Base-by-base conservation (phyloP, 2,329 filamentous ascomycete species). In the Fusarium chaquense region DNA sequence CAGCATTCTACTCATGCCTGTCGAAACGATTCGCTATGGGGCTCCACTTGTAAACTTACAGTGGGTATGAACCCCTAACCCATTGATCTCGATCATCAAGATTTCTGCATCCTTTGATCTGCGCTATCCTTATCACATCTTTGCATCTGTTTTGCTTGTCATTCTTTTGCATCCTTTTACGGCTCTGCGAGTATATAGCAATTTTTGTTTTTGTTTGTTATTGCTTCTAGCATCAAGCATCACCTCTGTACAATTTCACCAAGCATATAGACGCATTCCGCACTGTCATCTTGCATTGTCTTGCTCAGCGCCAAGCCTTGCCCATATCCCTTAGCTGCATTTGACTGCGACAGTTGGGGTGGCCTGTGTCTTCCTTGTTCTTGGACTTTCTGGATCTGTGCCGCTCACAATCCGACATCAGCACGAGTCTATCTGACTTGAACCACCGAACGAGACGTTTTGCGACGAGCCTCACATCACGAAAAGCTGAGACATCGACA, bases 41-140 rank as follows among this genome's bases (percentile, higher is more conserved):
- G 28, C 16, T 47, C 62, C 43, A 54, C 35, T 10, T 22, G 33
- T 55, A 50, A 44, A 58, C 28, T 64, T 64, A 20, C n/a, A 60
- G 61, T 30, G 28, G 36, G 18, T 46, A 30, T 26, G 36, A 45
- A 44, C 62, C 62, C 62, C 62, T 65, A 65, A 65, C 54, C 22
- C 28, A 36, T 40, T 40, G 22, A 61, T 66, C 58, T 65, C 45
- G 36, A 62, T 65, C 28, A 52, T 47, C 62, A 67, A 67, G 62
- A 70, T 70, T 69, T 70, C 62, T 47, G 53, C 52, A 62, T 54
- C 61, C 49, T 58, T 51, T 33, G 53, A 53, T 65, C 47, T 66
- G 49, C 36, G 28, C 49, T 40, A 22, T 38, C 36, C n/a, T 55
- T 65, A n/a, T 45, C 43, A 18, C 43, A 45, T 30, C 43, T 45